Conservation (phyloP, 2,329 filamentous ascomycete genomes). For the Waltergamsia citrina region DNA sequence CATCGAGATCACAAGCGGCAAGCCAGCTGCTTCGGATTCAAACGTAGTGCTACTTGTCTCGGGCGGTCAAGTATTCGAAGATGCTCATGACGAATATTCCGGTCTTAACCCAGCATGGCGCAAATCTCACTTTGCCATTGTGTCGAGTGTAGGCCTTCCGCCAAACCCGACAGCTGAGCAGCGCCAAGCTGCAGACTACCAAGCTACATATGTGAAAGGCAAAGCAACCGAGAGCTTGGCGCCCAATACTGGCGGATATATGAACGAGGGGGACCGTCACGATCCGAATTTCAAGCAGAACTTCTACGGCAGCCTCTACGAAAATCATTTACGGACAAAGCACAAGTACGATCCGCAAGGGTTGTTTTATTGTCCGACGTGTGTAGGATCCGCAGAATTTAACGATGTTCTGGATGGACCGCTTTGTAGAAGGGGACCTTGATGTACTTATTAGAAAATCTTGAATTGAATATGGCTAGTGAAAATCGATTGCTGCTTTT, state of each 20-base stretch:
- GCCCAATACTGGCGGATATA: slow-evolving; percentile 28
- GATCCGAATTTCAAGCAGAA: slow-evolving; percentile 19
- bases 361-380: slow-evolving; percentile 26
- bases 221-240: slow-evolving; percentile 21
- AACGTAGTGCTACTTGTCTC: slow-evolving; percentile 16
- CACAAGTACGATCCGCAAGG: slow-evolving; percentile 19
- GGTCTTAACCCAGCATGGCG: slow-evolving; percentile 19
- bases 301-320: slow-evolving; percentile 25
- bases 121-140: slow-evolving; percentile 10
- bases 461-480: too few species aligned
- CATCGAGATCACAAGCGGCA: slow-evolving; percentile 15
- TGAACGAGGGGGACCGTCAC: slow-evolving; percentile 29
- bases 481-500: too few species aligned
- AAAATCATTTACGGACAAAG: slow-evolving; percentile 19
- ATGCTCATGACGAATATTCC: slow-evolving; percentile 12
- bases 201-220: slow-evolving; percentile 18
- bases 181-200: slow-evolving; percentile 11
- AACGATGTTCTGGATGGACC: slow-evolving; percentile 13
- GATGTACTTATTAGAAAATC: too few species aligned
- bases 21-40: slow-evolving; percentile 10
- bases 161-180: slow-evolving; percentile 8
- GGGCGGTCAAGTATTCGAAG: slow-evolving; percentile 17
- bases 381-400: slow-evolving; percentile 24
- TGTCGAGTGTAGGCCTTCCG: slow-evolving; percentile 10
- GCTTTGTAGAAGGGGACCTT: slow-evolving; percentile 7